phyloP scores from a whole-genome alignment of 2,329 filamentous ascomycete genomes.

The Aureobasidium sp. region DNA sequence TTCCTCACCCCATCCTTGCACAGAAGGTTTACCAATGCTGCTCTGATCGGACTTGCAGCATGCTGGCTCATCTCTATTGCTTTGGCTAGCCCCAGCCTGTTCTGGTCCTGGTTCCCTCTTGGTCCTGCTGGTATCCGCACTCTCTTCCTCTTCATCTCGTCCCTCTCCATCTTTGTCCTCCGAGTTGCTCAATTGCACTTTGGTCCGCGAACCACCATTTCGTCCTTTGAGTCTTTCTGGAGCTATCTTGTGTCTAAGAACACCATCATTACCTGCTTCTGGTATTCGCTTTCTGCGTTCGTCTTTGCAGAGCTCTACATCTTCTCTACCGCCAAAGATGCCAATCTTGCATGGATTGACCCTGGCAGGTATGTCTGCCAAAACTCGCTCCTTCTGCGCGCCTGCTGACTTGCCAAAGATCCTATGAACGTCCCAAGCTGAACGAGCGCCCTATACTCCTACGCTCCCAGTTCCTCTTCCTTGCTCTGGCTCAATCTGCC shows the following conservation, averaged over 20 bases:
- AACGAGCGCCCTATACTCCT: slow-evolving; percentile 86
- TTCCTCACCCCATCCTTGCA: slow-evolving; percentile 86
- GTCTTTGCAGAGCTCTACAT: slow-evolving; percentile 77
- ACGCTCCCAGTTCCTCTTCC: slow-evolving; percentile 59
- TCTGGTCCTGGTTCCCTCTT: slow-evolving; percentile 84
- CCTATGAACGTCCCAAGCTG: slow-evolving; percentile 62
- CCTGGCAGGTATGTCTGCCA: slow-evolving; percentile 51
- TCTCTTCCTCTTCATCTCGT: slow-evolving; percentile 66
- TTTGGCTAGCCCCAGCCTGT: slow-evolving; percentile 41
- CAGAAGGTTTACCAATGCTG: slow-evolving; percentile 74
- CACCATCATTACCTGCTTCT: slow-evolving; percentile 63
- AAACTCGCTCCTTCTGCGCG: neutral
- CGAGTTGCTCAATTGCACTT: slow-evolving; percentile 53
- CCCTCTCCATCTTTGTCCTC: slow-evolving; percentile 72
- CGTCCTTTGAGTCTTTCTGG: slow-evolving; percentile 58
- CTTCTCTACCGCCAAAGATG: slow-evolving; percentile 55
- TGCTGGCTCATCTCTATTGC: slow-evolving; percentile 68
- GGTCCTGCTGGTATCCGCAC: slow-evolving; percentile 71
- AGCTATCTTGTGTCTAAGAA: slow-evolving; percentile 52
- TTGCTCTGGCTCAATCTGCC: slow-evolving; percentile 63
- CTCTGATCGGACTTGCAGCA: slow-evolving; percentile 59
- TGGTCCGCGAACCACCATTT: slow-evolving; percentile 56
- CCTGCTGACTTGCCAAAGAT: slow-evolving; percentile 24
- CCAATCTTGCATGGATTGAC: slow-evolving; percentile 67
- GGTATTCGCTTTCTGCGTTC: slow-evolving; percentile 71